phyloP scores from a whole-genome alignment of 768 basidiomycete genomes.

The Crassisporium funariophilum region DNA sequence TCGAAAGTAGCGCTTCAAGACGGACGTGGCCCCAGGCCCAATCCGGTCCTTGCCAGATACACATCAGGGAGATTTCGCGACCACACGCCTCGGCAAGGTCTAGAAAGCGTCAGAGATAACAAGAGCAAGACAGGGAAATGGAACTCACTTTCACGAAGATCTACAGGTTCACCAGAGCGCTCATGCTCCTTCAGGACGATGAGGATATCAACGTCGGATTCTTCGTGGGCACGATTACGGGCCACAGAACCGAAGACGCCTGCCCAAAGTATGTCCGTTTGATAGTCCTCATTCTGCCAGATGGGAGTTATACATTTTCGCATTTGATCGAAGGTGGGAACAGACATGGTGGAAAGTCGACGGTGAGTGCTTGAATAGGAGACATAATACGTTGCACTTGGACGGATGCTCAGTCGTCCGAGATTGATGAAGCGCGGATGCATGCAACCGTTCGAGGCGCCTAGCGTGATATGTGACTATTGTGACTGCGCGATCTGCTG shows the following conservation, averaged over 20 bases:
- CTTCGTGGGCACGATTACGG: constrained; percentile 9
- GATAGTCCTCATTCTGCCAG: neutral
- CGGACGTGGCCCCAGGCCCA: constrained; percentile 15
- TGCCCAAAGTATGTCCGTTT: constrained; percentile 8
- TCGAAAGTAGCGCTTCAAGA: constrained; percentile 14
- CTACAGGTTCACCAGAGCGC: constrained; percentile 11
- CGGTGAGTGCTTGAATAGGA: no score
- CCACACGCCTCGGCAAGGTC: constrained; percentile 10
- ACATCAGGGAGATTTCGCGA: constrained; percentile 13
- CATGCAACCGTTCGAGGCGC: no score
- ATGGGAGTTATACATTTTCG: no score
- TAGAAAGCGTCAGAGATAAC: constrained; percentile 8
- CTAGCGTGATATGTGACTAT: no score
- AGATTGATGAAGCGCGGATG: no score
- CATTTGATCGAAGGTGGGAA: no score
- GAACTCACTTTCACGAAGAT: constrained; percentile 16
- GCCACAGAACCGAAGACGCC: constrained; percentile 16
- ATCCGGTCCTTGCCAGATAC: constrained; percentile 17
- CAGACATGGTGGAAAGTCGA: no score
- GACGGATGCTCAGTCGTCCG: no score
- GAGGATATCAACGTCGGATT: constrained; percentile 16
- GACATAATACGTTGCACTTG: no score
- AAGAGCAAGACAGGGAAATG: no score
- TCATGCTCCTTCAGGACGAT: constrained; percentile 13
- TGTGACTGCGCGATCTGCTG: no score